Percentiles rank a stretch among this genome's conserved stretches.
Evolutionary conservation across 805 yeast species (phyloP).

Genomic region (Metschnikowia gelsemii): DNA sequence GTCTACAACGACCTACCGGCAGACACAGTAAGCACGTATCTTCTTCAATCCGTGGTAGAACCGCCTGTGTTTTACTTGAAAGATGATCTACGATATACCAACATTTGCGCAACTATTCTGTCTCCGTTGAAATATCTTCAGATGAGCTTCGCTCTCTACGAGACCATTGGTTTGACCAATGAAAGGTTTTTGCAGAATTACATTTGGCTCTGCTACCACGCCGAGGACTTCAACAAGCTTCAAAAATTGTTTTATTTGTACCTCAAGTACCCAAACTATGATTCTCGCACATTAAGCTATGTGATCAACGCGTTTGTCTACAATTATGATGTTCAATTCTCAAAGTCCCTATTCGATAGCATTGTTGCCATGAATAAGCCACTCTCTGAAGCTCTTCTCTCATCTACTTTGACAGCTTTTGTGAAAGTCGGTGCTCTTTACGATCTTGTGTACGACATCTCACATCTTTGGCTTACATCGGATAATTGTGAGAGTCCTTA

Average conservation of each 20-base stretch:
- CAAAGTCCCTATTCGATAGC: conserved; percentile 28
- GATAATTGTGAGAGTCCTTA: conserved; percentile 26
- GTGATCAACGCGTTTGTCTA: conserved; percentile 30
- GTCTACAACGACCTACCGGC: conserved; percentile 16
- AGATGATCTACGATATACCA: conserved; percentile 12
- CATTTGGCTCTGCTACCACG: conserved; percentile 39
- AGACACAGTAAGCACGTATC: conserved; percentile 11
- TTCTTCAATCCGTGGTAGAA: conserved; percentile 16
- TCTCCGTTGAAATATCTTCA: conserved; percentile 25
- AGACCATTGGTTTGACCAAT: conserved; percentile 13
- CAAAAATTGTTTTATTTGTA: conserved; percentile 25
- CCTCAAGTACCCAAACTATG: conserved; percentile 21
- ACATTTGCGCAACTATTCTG: conserved; percentile 13
- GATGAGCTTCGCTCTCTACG: conserved; percentile 23
- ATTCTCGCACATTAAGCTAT: conserved; percentile 29
- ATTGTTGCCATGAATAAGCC: conserved; percentile 24
- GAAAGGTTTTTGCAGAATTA: conserved; percentile 26
- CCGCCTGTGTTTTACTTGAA: conserved; percentile 14
- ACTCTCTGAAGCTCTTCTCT: conserved; percentile 28
- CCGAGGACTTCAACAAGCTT: conserved; percentile 29
- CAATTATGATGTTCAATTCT: conserved; percentile 35
- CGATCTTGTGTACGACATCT: conserved; percentile 27
- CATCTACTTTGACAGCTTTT: conserved; percentile 27
- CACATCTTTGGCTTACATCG: conserved; percentile 29
- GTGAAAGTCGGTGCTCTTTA: conserved; percentile 31